Evolutionary conservation across 2,329 filamentous ascomycete genomes (phyloP), one percentile per base, ranked within the genome.

Genomic region (Nannizziopsis arthrosporioides): DNA sequence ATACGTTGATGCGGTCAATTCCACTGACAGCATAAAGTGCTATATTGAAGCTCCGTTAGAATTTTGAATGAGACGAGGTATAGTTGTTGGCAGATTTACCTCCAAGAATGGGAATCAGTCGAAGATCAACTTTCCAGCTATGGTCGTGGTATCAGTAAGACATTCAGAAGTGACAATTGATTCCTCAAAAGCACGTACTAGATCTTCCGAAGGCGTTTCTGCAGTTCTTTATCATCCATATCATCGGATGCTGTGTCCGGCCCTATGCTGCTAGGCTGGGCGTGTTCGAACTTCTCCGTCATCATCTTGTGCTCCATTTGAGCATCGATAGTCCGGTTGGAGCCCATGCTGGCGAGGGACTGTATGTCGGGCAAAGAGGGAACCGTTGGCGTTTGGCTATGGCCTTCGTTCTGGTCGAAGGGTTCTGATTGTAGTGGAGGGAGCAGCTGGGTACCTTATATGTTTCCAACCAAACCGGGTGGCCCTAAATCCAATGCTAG

Each of bases 181-280:
- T 14, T 5, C 7, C 5, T 9, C 17, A 2, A 11, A 19, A 4
- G n/a, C 11, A 32, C 46, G n/a, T 48, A 48, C 46, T 48, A 48
- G 32, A 42, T 49, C 34, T 36, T 47, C 34, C 42, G 44, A 38
- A 44, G n/a, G 41, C 41, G 47, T 17, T 44, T 50, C 46, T 27
- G 49, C 43, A 15, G 37, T 35, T 51, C 38, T 35, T 51, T 49
- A 32, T 49, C 48, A 47, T 54, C 53, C 30, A 49, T 40, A 38
- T 53, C 49, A 19, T 51, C 51, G 5, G 47, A 48, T 12, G 50
- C 53, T 19, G 44, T 44, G 18, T 53, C 50, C 42, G 40, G 45
- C 17, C 27, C 37, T 22, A 41, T 11, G 22, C 12, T 40, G 36
- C 19, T 40, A 15, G 11, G 5, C 2, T 46, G 37, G 22, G 44